A percentile compares a stretch with the other conserved stretches of the same genome.
Conservation (phyloP, 345 rosid species). For the Mercurialis annua region DNA sequence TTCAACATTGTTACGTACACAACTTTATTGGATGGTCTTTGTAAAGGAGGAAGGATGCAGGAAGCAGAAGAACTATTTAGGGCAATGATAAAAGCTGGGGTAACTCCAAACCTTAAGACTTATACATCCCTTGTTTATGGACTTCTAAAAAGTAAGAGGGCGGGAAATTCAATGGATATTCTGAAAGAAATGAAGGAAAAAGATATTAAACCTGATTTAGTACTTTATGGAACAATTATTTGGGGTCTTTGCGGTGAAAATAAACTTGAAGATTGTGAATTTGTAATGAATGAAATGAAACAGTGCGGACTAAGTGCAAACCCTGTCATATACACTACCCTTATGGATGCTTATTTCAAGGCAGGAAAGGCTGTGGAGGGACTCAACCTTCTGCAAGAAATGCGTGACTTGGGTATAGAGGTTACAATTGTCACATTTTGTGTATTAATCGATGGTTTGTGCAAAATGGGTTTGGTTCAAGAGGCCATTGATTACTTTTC, state of each 20-base stretch:
- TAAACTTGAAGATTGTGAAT: conserved; percentile 47
- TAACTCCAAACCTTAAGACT: conserved; percentile 47
- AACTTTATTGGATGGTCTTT: conserved; percentile 54
- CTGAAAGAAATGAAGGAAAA: conserved; percentile 46
- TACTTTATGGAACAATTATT: conserved; percentile 58
- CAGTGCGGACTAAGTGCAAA: conserved; percentile 41
- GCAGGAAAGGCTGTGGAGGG: conserved; percentile 46
- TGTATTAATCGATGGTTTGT: conserved; percentile 67
- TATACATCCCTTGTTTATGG: conserved; percentile 64
- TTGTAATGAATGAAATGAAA: conserved; percentile 51
- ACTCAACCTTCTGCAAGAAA: conserved; percentile 43
- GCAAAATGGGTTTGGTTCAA: conserved; percentile 53
- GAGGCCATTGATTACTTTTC: conserved; percentile 52
- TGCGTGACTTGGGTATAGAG: conserved; percentile 42
- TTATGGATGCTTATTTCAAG: conserved; percentile 64
- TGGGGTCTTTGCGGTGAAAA: conserved; percentile 55
- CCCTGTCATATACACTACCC: conserved; percentile 49
- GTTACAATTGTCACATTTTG: conserved; percentile 66
- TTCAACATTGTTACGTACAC: conserved; percentile 63
- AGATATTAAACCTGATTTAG: conserved; percentile 46
- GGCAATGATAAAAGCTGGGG: conserved; percentile 41
- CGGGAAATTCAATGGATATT: conserved; percentile 47
- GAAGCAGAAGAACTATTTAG: conserved; percentile 57
- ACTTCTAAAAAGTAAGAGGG: conserved; percentile 44
- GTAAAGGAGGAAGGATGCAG: conserved; percentile 42